These are phyloP conservation scores for Penicillium sp. DNA, from an alignment of 2,329 filamentous ascomycete genomes.

Conservation along the genomic window DNA sequence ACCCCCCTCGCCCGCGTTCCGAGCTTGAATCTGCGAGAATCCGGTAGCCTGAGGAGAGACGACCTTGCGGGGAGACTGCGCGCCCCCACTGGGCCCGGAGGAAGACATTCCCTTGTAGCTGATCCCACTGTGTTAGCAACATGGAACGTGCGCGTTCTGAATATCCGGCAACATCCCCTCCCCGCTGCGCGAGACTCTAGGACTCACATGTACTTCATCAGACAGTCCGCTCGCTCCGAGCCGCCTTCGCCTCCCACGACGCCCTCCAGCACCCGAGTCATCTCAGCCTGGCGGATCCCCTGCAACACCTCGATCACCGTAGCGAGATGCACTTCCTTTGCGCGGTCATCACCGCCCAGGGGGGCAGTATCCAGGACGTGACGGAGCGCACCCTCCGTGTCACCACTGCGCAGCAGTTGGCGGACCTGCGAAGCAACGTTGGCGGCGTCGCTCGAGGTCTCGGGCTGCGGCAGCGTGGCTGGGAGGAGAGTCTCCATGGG, in stretches of 20 bases:
- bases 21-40: constrained; percentile 70
- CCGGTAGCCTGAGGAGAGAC: constrained; percentile 73
- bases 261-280: constrained; percentile 77
- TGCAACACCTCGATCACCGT: constrained; percentile 90
- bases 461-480: constrained; percentile 59
- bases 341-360: constrained; percentile 49
- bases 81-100: constrained; percentile 32
- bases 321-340: constrained; percentile 77
- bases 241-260: constrained; percentile 76
- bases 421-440: constrained; percentile 73
- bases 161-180: too few relatives aligned
- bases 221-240: constrained; percentile 76
- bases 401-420: constrained; percentile 79
- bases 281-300: constrained; percentile 92
- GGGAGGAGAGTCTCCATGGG: constrained; percentile 78
- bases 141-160: too few relatives aligned
- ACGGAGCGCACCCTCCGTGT: constrained; percentile 78
- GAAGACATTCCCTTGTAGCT: constrained; percentile 86
- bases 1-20: constrained; percentile 57
- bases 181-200: not conserved
- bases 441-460: constrained; percentile 71
- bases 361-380: constrained; percentile 81
- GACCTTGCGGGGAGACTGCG: constrained; percentile 46
- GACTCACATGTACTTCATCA: constrained; percentile 95
- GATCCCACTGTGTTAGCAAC: constrained; percentile 9